Evolutionary conservation across 2,329 filamentous ascomycete species (phyloP), one percentile per base, ranked within the genome.

Genomic region (Fusarium sp.): DNA sequence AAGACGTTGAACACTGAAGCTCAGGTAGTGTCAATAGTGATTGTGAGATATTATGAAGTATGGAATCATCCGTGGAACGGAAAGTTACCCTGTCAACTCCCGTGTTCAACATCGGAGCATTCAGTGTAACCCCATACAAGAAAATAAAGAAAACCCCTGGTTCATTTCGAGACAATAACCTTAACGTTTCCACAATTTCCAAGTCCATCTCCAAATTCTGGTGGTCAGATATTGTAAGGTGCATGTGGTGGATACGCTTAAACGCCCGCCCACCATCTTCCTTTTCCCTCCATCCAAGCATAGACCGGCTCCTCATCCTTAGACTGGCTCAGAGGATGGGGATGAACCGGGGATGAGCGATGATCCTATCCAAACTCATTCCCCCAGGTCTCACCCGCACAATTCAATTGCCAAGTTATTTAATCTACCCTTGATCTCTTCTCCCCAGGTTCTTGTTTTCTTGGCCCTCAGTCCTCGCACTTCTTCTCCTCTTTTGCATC

Each of bases 101-200:
- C 36, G 15, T 39, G 62, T 66, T 20, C 33, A 25, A 52, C 62
- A 27, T 25, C 31, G 31, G 38, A 65, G n/a, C 39, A 47, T 42
- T 18, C 49, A 67, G 64, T 67, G 62, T 4, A 67, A 67, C 62
- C 62, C 29, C 22, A 60, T 25, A 42, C 22, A 12, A 7, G 36
- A 65, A 20, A 9, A 35, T 35, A 39, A 62, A 59, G 29, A 33
- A 36, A 57, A 46, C 54, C 62, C 64, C 64, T 67, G 54, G 45
- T 61, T 31, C 27, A 12, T 25, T 57, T 49, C 49, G 52, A 39
- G 35, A 59, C 33, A 45, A 52, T 27, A 36, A 57, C 25, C 33
- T 68, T 45, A 68, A 68, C 44, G 38, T 62, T 63, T 41, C 64
- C 65, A 68, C 54, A 67, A 39, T 67, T 67, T 35, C 2, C 41